A percentile compares a stretch with the other conserved stretches of the same genome.
Evolutionary conservation across 2,329 filamentous ascomycete species (phyloP).

Genomic region (Ceratocystis albifundus): DNA sequence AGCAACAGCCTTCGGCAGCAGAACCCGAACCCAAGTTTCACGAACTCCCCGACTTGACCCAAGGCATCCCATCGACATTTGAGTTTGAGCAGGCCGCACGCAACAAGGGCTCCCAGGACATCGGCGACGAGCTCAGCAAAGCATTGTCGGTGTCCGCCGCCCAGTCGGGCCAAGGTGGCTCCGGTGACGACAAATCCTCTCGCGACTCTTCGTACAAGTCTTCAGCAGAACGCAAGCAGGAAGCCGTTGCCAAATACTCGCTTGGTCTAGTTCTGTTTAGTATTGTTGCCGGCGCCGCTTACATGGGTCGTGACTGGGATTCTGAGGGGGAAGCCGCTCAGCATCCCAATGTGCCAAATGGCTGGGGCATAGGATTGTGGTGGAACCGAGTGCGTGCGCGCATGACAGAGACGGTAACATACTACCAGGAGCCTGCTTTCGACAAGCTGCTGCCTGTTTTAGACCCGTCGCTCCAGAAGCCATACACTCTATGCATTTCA

Average conservation of each 20-base stretch:
- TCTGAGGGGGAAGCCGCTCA: slow-evolving; percentile 60
- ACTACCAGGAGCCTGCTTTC: slow-evolving; percentile 94
- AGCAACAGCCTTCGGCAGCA: slow-evolving; percentile 8
- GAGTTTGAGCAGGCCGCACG: slow-evolving; percentile 53
- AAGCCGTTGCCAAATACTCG: slow-evolving; percentile 62
- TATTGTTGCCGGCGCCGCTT: slow-evolving; percentile 50
- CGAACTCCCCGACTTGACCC: slow-evolving; percentile 79
- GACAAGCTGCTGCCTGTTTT: slow-evolving; percentile 79
- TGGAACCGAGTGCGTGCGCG: slow-evolving; percentile 71
- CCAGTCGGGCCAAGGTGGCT: slow-evolving; percentile 25
- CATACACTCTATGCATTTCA: slow-evolving; percentile 85
- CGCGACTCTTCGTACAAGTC: slow-evolving; percentile 78
- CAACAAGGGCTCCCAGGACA: slow-evolving; percentile 13
- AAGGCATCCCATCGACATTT: slow-evolving; percentile 85
- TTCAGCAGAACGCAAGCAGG: slow-evolving; percentile 72
- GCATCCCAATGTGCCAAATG: slow-evolving; percentile 63
- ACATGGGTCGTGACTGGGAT: slow-evolving; percentile 82
- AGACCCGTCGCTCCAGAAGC: slow-evolving; percentile 67
- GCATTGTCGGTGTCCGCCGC: slow-evolving; percentile 31
- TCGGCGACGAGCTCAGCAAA: slow-evolving; percentile 30
- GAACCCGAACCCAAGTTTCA: slow-evolving; percentile 36
- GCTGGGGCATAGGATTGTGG: slow-evolving; percentile 64
- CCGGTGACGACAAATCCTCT: slow-evolving; percentile 42
- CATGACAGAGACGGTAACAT: slow-evolving; percentile 62
- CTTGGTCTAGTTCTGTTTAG: slow-evolving; percentile 51